These are phyloP conservation scores for Claviceps sp. DNA, from an alignment of 2,329 filamentous ascomycete genomes.

Conservation along the genomic window DNA sequence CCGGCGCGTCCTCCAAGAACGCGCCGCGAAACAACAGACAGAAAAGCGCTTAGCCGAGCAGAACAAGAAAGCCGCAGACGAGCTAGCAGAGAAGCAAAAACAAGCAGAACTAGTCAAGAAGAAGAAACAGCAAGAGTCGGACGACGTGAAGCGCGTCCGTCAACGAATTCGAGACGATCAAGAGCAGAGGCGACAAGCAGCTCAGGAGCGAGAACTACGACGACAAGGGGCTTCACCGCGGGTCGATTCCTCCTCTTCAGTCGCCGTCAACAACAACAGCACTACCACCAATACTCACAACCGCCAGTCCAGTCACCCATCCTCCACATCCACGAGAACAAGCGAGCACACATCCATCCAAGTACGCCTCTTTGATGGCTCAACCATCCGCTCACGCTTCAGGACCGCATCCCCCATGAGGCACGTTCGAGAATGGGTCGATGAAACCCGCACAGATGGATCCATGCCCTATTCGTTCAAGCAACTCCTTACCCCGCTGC, in stretches of 20 bases:
- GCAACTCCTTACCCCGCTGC: conserved; percentile 65
- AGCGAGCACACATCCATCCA: conserved; percentile 45
- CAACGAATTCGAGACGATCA: conserved; percentile 68
- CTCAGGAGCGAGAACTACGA: conserved; percentile 35
- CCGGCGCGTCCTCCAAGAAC: conserved; percentile 33
- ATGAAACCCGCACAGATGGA: conserved; percentile 43
- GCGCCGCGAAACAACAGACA: conserved; percentile 29
- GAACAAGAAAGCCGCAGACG: conserved; percentile 32
- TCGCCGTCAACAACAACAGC: conserved; percentile 6
- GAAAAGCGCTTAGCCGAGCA: conserved; percentile 28
- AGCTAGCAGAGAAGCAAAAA: conserved; percentile 31
- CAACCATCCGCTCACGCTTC: conserved; percentile 63
- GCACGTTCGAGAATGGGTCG: conserved; percentile 68
- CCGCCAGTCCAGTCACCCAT: conserved; percentile 16
- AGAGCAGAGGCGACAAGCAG: conserved; percentile 46
- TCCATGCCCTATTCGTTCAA: conserved; percentile 67
- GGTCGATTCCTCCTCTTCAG: conserved; percentile 16
- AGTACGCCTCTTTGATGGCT: conserved; percentile 73
- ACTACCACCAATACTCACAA: background rate
- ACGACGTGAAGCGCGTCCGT: conserved; percentile 59
- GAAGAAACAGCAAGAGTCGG: conserved; percentile 49
- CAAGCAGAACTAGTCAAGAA: conserved; percentile 45
- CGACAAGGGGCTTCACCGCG: conserved; percentile 16
- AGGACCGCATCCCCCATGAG: conserved; percentile 47
- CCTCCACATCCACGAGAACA: conserved; percentile 14